Conservation (phyloP, 1,139 yeast species). For the Geotrichum phurueaensis region DNA sequence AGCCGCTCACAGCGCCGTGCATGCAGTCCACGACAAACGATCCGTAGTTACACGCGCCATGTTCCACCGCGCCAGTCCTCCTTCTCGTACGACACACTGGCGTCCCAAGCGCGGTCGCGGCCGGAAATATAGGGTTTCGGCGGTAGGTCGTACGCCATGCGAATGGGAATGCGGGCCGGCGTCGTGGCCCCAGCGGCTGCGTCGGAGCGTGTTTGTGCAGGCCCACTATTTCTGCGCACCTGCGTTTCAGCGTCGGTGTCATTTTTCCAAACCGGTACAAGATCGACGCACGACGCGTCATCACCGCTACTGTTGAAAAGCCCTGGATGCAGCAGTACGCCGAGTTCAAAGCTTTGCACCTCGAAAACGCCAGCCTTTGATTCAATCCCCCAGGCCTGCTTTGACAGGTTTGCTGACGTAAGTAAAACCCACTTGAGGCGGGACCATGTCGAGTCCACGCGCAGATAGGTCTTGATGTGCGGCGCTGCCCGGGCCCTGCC, state of each 20-base stretch:
- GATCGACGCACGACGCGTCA: constrained; percentile 4
- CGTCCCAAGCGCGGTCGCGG: not conserved
- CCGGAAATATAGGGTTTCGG: not conserved
- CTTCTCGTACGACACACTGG: not conserved
- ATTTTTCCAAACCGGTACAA: constrained; percentile 23
- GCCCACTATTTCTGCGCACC: not conserved
- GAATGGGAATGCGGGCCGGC: not conserved
- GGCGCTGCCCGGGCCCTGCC: constrained; percentile 34
- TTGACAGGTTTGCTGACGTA: constrained; percentile 36
- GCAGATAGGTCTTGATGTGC: constrained; percentile 35
- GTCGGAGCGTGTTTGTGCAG: not conserved
- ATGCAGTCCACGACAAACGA: not conserved
- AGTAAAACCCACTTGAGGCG: constrained; percentile 31
- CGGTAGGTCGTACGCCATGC: not conserved
- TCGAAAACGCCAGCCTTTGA: constrained; percentile 21
- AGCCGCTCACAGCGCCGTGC: not conserved
- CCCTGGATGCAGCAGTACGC: constrained; percentile 29
- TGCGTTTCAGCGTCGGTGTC: not conserved
- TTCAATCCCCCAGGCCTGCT: constrained; percentile 36
- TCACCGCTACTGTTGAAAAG: constrained; percentile 6
- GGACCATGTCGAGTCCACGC: constrained; percentile 18
- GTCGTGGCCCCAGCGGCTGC: not conserved
- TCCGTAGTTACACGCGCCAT: not conserved
- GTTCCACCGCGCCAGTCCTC: not conserved
- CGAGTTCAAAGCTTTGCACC: constrained; percentile 34